These are phyloP conservation scores for Solanum arcanum DNA, from an alignment of 257 asterid species.

Conservation along the genomic window DNA sequence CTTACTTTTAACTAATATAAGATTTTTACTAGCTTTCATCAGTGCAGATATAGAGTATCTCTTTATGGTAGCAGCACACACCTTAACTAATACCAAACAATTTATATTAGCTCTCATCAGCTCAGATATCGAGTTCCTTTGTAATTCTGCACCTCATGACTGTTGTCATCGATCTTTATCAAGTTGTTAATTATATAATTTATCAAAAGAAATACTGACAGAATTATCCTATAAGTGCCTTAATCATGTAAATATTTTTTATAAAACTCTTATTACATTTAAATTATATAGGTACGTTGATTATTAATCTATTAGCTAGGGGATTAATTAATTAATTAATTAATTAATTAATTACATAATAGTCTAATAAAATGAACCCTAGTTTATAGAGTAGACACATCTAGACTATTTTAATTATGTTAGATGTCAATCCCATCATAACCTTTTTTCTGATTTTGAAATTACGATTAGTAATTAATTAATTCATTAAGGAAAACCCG, in stretches of 20 bases:
- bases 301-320: not conserved
- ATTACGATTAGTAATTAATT: not conserved
- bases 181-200: not conserved
- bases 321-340: not conserved
- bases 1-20: not conserved
- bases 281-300: not conserved
- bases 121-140: not conserved
- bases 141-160: not conserved
- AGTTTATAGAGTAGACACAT: constrained; percentile 27
- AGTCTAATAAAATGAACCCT: constrained; percentile 17
- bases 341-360: not conserved
- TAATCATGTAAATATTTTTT: not conserved
- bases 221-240: not conserved
- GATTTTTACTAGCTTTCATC: not conserved
- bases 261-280: not conserved
- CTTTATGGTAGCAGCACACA: not conserved
- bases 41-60: not conserved
- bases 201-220: not conserved
- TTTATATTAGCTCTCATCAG: not conserved
- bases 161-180: not conserved
- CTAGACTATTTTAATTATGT: not conserved
- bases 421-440: not conserved
- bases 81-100: not conserved
- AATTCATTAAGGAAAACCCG: constrained; percentile 24
- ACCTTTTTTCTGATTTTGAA: not conserved